A percentile compares a stretch with the other conserved stretches of the same genome.
Evolutionary conservation across 441 rosid species (phyloP).

Genomic region (Aleurites moluccanus): DNA sequence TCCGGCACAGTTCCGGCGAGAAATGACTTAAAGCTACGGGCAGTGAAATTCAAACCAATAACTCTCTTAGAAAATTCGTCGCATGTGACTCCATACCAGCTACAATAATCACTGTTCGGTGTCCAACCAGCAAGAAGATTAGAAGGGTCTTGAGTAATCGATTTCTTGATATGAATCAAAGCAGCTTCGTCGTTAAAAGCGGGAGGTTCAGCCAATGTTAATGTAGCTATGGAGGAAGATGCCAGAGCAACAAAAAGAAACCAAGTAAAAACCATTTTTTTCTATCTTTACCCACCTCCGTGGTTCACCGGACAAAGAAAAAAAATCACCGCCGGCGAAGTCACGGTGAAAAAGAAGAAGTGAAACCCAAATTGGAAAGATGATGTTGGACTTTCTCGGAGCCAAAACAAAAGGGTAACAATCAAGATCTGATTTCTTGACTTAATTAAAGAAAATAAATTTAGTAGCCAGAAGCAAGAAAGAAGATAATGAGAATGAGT

Average conservation of each 20-base stretch:
- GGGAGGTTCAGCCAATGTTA: conserved; percentile 21
- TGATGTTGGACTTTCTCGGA: background rate
- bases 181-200: conserved; percentile 33
- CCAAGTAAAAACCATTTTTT: conserved; percentile 8
- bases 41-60: conserved; percentile 31
- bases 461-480: background rate
- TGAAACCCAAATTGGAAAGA: background rate
- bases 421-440: background rate
- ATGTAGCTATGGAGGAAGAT: background rate
- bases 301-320: background rate
- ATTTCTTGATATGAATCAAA: conserved; percentile 51
- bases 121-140: conserved; percentile 46
- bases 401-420: background rate
- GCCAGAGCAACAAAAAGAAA: conserved; percentile 26
- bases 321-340: background rate
- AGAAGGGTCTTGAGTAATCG: conserved; percentile 42
- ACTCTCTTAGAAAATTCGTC: conserved; percentile 37
- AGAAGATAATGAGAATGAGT: background rate
- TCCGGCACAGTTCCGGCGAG: conserved; percentile 40
- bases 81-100: conserved; percentile 58
- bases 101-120: conserved; percentile 33
- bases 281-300: background rate
- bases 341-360: background rate
- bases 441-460: background rate
- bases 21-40: conserved; percentile 9